Evolutionary conservation across 257 asterid species (phyloP).

Genomic region (Solanum boliviense): DNA sequence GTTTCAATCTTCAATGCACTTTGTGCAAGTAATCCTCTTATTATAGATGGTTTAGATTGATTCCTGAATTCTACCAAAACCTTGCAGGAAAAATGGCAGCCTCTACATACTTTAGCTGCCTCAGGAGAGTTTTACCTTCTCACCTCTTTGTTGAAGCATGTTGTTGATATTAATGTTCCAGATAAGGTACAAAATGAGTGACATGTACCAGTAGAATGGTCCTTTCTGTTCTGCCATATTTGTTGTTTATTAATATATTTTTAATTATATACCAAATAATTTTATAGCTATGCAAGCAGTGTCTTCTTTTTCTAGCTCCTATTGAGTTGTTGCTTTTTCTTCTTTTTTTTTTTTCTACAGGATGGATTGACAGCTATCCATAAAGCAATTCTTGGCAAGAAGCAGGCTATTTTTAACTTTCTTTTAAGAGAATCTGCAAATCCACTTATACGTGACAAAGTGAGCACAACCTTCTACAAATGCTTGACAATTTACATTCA

Average conservation of each 20-base stretch:
- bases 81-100: constrained; percentile 85
- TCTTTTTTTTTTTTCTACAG: constrained; percentile 18
- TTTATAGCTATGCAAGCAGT: not conserved
- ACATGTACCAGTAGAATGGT: not conserved
- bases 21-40: not conserved
- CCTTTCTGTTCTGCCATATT: not conserved
- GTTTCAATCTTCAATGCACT: not conserved
- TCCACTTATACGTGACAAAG: constrained; percentile 71
- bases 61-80: not conserved
- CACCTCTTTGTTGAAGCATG: constrained; percentile 59
- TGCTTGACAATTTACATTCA: not conserved
- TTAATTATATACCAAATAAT: constrained; percentile 3
- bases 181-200: constrained; percentile 51
- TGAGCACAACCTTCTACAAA: constrained; percentile 19
- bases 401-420: constrained; percentile 78
- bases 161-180: constrained; percentile 49
- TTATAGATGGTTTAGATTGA: constrained; percentile 1
- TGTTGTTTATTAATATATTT: not conserved
- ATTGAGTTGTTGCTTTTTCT: not conserved
- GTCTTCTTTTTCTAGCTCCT: not conserved
- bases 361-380: constrained; percentile 79
- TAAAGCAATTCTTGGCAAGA: constrained; percentile 77
- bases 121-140: constrained; percentile 77
- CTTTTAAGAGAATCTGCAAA: constrained; percentile 84
- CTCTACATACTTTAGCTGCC: constrained; percentile 83